Base-by-base conservation (phyloP, 106 monocot species). In the Vanilla planifolia region DNA sequence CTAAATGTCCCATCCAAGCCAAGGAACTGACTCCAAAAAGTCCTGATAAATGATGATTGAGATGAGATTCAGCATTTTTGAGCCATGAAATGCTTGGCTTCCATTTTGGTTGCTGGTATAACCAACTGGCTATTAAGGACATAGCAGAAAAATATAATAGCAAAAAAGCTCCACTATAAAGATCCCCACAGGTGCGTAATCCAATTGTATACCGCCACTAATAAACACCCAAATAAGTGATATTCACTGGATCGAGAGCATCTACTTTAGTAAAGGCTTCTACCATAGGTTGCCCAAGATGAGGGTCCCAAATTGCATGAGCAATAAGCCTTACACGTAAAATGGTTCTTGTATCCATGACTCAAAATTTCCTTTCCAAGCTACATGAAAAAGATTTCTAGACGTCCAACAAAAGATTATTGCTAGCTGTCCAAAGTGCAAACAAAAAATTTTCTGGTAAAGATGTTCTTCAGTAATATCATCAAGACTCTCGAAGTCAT, bases 211-310 rank as follows among this genome's bases (percentile, higher is more conserved):
- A 39, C 37, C 37, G 11, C 37, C 37, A 5, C 37, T 39, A 11
- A 39, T 39, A 39, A 39, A 39, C 37, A 39, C 40, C 40, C 7
- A 2, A 40, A 40, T 40, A 40, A 40, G 4, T 14, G 40, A 40
- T 40, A 40, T 56, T 56, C 29, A 37, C 23, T 60, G 35, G 22
- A 43, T 24, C 27, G 43, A 27, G 23, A 61, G 43, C 42, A 28
- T 43, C 61, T 41, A 40, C 25, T 61, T n/a, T 40, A 61, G 61
- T 61, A 61, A 61, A 61, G 61, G 22, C 61, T 43, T 61, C 61
- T 61, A 61, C 43, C 26, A 25, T 5, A 10, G 36, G 5, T 60
- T 33, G 13, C 33, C 61, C 61, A 61, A 43, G 43, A 61, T 27
- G 61, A 26, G 41, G 61, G 43, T 61, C 2, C 10, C 61, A 61